Evolutionary conservation across 768 basidiomycete genomes (phyloP), one percentile per base, ranked within the genome.

Genomic region (Candolleomyces aberdarensis): DNA sequence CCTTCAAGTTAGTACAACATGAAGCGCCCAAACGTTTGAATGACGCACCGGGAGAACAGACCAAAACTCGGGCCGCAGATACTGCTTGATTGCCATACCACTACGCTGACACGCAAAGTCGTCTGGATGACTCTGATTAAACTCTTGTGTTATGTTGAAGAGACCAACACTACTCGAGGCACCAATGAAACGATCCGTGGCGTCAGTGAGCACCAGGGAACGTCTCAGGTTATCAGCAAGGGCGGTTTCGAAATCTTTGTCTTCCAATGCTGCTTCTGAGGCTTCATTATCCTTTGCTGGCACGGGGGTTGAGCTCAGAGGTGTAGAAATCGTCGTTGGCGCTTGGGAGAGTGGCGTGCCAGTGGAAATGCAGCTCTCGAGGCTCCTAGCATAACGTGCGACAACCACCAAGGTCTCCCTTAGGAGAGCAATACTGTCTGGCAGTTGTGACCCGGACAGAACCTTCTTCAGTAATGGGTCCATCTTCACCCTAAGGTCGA

Each of bases 1-100:
- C 29, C 56, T 71, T 65, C 5, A 69, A 65, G 46, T 69, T 64
- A 2, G 60, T 43, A 3, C 59, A 66, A 44, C 70, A 67, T 75
- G 74, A 79, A 26, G 1, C 26, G 26, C 26, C 26, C 26, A 26
- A 26, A 26, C 26, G 26, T 26, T 3, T 3, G 26, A 26, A 26
- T 26, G 56, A 72, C 80, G 58, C 47, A 83, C 84, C 8, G 77
- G 70, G 49, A 79, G 80, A 49, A 72, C 63, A 3, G 72, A 68
- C 85, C 84, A 86, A 63, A 80, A 83, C 59, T 84, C 80, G 3
- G 72, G 69, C 32, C 83, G 76, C 59, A 72, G 76, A 58, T 58
- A 36, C 36, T 11, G 64, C 26, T 65, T 64, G 19, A 73, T 62
- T 29, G 29, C 20, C n/a, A 20, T 8, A 15, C 8, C 32, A 6